Percentiles rank a stretch among this genome's conserved stretches.
Conservation (phyloP, 2,329 filamentous ascomycete genomes). For the Ophiostoma tasmaniense region DNA sequence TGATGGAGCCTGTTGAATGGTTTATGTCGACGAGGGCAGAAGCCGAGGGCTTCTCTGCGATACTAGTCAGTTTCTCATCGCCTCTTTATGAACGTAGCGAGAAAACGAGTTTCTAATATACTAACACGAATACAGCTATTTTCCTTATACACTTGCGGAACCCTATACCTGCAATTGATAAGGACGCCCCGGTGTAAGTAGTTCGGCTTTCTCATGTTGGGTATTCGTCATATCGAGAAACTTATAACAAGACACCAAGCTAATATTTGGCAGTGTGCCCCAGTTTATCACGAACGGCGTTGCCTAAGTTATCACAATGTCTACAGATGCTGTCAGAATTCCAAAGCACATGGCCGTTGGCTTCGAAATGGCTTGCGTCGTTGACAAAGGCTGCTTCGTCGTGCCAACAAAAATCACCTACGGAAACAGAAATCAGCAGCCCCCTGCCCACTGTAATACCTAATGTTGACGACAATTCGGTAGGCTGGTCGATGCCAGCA, state of each 20-base stretch:
- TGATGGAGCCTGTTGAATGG: slow-evolving; percentile 13
- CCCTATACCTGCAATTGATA: slow-evolving; percentile 10
- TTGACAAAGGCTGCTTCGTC: slow-evolving; percentile 10
- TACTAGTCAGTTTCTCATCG: neutral
- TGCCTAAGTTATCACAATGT: neutral
- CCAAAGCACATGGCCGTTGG: slow-evolving; percentile 14
- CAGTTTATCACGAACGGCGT: neutral
- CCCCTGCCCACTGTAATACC: neutral
- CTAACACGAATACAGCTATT: slow-evolving; percentile 8
- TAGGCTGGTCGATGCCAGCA: slow-evolving; percentile 8
- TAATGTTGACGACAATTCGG: neutral
- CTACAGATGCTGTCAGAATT: slow-evolving; percentile 10
- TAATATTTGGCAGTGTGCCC: slow-evolving; percentile 7
- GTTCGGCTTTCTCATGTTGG: neutral
- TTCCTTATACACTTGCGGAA: slow-evolving; percentile 9
- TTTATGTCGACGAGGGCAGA: slow-evolving; percentile 14
- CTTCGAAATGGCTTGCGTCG: slow-evolving; percentile 11
- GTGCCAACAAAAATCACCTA: neutral
- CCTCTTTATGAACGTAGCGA: neutral
- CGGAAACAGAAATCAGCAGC: neutral
- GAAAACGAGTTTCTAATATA: neutral
- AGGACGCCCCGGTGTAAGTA: slow-evolving; percentile 5
- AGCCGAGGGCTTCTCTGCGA: slow-evolving; percentile 12
- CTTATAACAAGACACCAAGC: neutral
- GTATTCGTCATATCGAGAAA: neutral